Conservation (phyloP, 2,329 filamentous ascomycete genomes). For the Hypoxylon sp. region DNA sequence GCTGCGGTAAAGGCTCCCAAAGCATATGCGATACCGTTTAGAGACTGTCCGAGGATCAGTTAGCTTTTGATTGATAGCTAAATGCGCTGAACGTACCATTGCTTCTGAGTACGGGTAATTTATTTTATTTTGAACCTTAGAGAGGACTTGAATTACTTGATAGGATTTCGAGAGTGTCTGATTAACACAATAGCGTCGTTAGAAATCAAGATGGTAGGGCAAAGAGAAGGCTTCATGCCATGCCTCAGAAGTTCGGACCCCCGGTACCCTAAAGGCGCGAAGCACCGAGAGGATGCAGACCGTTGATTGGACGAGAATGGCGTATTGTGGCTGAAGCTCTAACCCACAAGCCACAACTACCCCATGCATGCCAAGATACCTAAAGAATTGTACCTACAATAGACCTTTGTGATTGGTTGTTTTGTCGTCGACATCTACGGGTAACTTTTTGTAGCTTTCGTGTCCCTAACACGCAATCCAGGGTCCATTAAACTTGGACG, state of each 20-base stretch:
- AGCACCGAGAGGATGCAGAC: slow-evolving; percentile 27
- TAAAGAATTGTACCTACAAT: slow-evolving; percentile 6
- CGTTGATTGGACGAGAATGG: neutral
- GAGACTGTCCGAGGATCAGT: slow-evolving; percentile 49
- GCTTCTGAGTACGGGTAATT: neutral
- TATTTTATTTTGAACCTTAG: neutral
- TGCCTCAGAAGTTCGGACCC: slow-evolving; percentile 33
- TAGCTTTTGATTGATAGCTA: slow-evolving; percentile 35
- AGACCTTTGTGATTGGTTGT: slow-evolving; percentile 46
- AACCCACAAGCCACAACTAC: slow-evolving; percentile 34
- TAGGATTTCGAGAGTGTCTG: neutral
- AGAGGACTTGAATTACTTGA: neutral
- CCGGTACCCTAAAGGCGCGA: slow-evolving; percentile 32
- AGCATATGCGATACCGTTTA: slow-evolving; percentile 78
- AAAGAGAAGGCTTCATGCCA: slow-evolving; percentile 24
- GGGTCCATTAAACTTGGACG: slow-evolving; percentile 31
- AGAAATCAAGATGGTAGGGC: slow-evolving; percentile 15
- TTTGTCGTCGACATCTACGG: slow-evolving; percentile 23
- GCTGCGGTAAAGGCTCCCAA: slow-evolving; percentile 87
- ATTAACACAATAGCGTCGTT: slow-evolving; percentile 13
- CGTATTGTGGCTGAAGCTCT: slow-evolving; percentile 39
- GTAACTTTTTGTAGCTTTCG: slow-evolving; percentile 54
- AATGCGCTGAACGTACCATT: slow-evolving; percentile 45
- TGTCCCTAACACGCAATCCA: slow-evolving; percentile 53
- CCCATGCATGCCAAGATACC: slow-evolving; percentile 7